These are phyloP conservation scores for Toxoplasma gondii DNA, from an alignment of 169 alveolate species.

Conservation along the genomic window DNA sequence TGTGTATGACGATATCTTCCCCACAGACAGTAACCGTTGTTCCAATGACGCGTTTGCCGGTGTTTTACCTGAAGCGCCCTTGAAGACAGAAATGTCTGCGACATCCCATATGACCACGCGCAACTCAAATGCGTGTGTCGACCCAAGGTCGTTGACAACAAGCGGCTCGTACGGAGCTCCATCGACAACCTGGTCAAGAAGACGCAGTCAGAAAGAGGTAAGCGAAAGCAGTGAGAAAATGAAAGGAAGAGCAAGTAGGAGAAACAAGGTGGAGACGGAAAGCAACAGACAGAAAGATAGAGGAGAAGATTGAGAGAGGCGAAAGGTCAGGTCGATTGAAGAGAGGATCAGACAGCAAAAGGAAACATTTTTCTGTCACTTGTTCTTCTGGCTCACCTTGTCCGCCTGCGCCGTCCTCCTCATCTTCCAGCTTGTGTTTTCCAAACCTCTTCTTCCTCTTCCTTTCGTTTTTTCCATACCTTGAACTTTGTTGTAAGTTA, in stretches of 20 bases:
- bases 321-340: not conserved
- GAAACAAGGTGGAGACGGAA: too few relatives aligned
- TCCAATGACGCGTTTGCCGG: too few relatives aligned
- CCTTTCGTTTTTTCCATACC: too few relatives aligned
- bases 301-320: not conserved
- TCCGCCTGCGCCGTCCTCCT: not conserved
- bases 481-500: too few relatives aligned
- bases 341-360: not conserved
- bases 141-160: conserved; percentile 23
- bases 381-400: not conserved
- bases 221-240: not conserved
- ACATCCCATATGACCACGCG: conserved; percentile 63
- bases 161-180: conserved; percentile 49
- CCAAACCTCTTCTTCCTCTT: too few relatives aligned
- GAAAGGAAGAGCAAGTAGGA: not conserved
- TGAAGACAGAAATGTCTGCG: conserved; percentile 49
- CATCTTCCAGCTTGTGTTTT: too few relatives aligned
- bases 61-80: conserved; percentile 43
- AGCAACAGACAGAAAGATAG: too few relatives aligned
- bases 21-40: too few relatives aligned
- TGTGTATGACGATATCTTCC: too few relatives aligned
- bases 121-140: conserved; percentile 46
- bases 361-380: not conserved
- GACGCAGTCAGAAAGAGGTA: not conserved
- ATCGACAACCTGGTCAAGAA: conserved; percentile 36